phyloP scores from a whole-genome alignment of 805 yeast genomes.

The Candida nanaspora region DNA sequence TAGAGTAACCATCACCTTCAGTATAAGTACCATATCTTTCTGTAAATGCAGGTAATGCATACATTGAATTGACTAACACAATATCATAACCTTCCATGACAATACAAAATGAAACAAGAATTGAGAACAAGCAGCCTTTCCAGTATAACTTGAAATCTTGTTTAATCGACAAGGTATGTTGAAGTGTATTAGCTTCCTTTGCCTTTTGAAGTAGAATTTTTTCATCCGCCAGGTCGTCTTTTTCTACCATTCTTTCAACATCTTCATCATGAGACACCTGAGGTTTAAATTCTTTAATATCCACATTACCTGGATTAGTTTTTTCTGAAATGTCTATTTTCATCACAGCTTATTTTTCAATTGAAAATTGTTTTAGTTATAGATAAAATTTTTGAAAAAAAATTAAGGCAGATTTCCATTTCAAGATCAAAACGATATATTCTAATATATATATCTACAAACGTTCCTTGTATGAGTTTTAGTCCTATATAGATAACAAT shows the following conservation, averaged over 20 bases:
- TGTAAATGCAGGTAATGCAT: slow-evolving; percentile 29
- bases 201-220: slow-evolving; percentile 2
- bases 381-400: too few species aligned
- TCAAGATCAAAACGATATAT: too few species aligned
- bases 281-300: slow-evolving; percentile 5
- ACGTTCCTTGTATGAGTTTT: too few species aligned
- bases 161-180: slow-evolving; percentile 1
- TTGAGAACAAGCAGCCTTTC: slow-evolving; percentile 30
- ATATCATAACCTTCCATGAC: slow-evolving; percentile 27
- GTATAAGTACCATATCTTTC: slow-evolving; percentile 26
- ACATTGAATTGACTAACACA: slow-evolving; percentile 34
- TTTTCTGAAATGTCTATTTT: not conserved
- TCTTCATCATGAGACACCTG: slow-evolving; percentile 1
- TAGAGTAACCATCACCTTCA: slow-evolving; percentile 14
- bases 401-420: too few species aligned
- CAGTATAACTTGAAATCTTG: slow-evolving; percentile 6
- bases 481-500: too few species aligned
- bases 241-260: slow-evolving; percentile 1
- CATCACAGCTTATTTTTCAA: too few species aligned
- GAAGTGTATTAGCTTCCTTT: slow-evolving; percentile 2
- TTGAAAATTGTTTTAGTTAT: too few species aligned
- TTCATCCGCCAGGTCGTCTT: slow-evolving; percentile 1
- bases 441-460: too few species aligned
- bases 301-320: slow-evolving; percentile 18
- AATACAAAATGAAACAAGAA: slow-evolving; percentile 30